Base-by-base conservation (phyloP, 768 basidiomycete genomes). In the Hemileccinum impolitum region DNA sequence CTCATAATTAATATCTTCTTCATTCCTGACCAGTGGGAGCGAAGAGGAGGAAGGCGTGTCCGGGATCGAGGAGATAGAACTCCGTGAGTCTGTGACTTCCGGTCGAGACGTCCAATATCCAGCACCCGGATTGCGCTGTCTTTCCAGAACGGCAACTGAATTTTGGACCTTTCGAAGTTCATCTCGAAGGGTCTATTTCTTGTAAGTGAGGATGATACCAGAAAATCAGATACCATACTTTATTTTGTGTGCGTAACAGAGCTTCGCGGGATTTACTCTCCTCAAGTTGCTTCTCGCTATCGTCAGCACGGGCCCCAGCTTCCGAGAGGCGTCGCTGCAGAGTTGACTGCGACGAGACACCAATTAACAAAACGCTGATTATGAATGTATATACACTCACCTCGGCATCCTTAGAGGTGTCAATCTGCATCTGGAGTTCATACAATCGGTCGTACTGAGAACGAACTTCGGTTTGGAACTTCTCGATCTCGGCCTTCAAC, bases 141-240 rank as follows among this genome's bases (percentile, higher is more conserved):
- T 79, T 61, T 98, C 95, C 23, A 97, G 75, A 25, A 97, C 66
- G 1, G 92, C 86, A 36, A 89, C 90, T 17, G 94, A 95, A 1
- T 87, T 90, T 67, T 98, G 96, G 2, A 99, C 85, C 66, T 98
- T 98, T 36, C 93, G 85, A 39, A 99, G 70, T 63, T 99, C 95
- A 45, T 98, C 96, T 9, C 94, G 85, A 15, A 98, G 73, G 0
- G 82, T 90, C 90, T 95, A 61, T 38, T 34, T 45, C n/a, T 37
- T 31, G 15, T 26, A 25, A 63, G 59, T 18, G 40, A 36, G 28
- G 26, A 19, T 15, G 31, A 21, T 26, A 15, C 25, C 7, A 15
- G 30, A 31, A n/a, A 43, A 25, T 26, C 19, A 49, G n/a, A 18
- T 1, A 45, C 50, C 68, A 47, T 56, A 86, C 93, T 77, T 93